phyloP scores from a whole-genome alignment of 2,329 filamentous ascomycete species.

The Chaetomiaceae sp. region DNA sequence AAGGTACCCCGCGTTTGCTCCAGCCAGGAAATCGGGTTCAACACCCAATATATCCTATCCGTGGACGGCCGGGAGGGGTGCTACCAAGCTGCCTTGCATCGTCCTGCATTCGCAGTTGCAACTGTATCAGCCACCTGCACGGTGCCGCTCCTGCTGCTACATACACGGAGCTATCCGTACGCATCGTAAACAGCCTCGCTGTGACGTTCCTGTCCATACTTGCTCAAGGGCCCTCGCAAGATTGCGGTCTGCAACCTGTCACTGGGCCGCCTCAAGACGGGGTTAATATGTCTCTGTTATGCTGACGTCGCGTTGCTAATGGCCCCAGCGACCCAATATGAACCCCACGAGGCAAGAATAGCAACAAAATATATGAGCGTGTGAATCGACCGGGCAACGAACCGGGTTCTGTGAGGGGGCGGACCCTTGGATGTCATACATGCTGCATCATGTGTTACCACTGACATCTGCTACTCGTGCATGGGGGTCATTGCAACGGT shows the following conservation, averaged over 20 bases:
- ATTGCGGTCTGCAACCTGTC: neutral
- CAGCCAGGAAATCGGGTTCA: conserved; percentile 28
- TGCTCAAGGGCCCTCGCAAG: conserved; percentile 8
- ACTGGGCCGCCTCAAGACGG: neutral
- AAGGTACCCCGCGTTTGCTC: conserved; percentile 7
- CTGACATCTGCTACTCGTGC: neutral
- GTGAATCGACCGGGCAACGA: neutral
- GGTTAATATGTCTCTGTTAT: neutral
- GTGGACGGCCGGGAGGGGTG: no score
- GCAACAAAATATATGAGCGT: conserved; percentile 16
- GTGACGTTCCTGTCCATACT: neutral
- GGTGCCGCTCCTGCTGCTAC: conserved; percentile 24
- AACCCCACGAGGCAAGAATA: conserved; percentile 17
- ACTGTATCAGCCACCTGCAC: conserved; percentile 10
- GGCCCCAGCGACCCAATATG: neutral
- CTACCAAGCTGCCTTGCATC: no score
- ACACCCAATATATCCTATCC: conserved; percentile 6
- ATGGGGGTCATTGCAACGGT: no score
- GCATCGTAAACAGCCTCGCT: neutral
- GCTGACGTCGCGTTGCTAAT: neutral
- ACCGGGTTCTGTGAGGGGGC: conserved; percentile 1
- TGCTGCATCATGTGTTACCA: neutral
- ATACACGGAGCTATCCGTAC: neutral
- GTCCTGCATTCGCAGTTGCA: conserved; percentile 7
- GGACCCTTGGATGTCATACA: neutral